Evolutionary conservation across 1,284 basidiomycete genomes (phyloP), one percentile per base, ranked within the genome.

Genomic region (Rhodotorula sp.): DNA sequence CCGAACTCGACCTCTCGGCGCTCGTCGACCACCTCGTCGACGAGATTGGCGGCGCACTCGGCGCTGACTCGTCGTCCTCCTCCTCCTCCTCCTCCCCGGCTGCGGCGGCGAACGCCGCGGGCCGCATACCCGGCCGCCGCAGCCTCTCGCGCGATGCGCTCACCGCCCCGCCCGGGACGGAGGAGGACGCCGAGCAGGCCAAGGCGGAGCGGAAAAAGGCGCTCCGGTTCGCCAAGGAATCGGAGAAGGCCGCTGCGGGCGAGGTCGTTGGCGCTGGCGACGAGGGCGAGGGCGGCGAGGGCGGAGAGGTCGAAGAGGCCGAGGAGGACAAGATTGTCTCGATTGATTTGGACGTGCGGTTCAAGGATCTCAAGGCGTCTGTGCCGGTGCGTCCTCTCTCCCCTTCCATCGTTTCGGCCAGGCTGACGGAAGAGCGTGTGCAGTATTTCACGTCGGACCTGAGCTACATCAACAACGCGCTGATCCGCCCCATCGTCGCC

Each of bases 401-500:
- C 34, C 48, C 21, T 5, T 22, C 32, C 0, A 7, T 39, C 7
- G 8, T 48, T n/a, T 37, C 36, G 41, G 17, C 19, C 21, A 9
- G 22, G 9, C 32, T 55, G 29, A 44, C 39, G 13, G 22, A 22
- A 61, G 13, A 15, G 5, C 29, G 2, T 41, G 6, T 37, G 41
- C 68, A 79, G 75, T 86, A 95, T 56, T 97, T 94, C 82, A 89
- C 91, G 41, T 86, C 85, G 58, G 91, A 95, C 78, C 81, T 99
- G 69, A 93, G 91, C 66, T 93, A 97, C 80, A 90, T 91, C 72
- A 96, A 96, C 79, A 93, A 91, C 80, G 97, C 96, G n/a, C 84
- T 99, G 44, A 91, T 97, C 55, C 84, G 97, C 70, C 96, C 97
- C 8, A 98, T 99, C 74, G 97, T 99, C 10, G 95, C 94, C 0